Evolutionary conservation across 192 early-diverging fungal species (phyloP).

Genomic region (Gaertneriomyces semiglobifer): DNA sequence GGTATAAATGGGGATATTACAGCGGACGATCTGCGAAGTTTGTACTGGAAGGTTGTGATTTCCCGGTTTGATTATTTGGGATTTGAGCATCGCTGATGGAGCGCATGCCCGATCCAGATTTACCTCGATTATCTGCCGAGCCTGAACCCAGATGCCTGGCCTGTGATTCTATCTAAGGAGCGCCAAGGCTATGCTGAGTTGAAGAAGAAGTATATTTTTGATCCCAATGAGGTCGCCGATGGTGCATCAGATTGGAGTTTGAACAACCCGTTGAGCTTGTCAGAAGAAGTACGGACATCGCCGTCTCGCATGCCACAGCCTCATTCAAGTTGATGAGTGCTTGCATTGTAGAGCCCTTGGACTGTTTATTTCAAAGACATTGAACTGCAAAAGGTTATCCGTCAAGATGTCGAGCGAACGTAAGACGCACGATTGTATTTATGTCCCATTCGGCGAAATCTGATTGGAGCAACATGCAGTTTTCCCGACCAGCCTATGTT

Average conservation of each 20-base stretch:
- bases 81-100: background rate
- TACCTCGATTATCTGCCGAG: conserved; percentile 45
- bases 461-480: conserved; percentile 35
- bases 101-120: conserved; percentile 15
- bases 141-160: conserved; percentile 46
- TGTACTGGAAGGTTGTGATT: conserved; percentile 41
- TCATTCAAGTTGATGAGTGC: too few relatives aligned
- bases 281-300: conserved; percentile 58
- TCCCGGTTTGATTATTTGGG: background rate
- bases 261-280: conserved; percentile 85
- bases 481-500: conserved; percentile 90
- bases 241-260: conserved; percentile 56
- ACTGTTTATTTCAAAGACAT: conserved; percentile 84
- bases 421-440: conserved; percentile 32
- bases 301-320: too few relatives aligned
- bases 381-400: conserved; percentile 78
- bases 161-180: conserved; percentile 55
- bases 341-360: conserved; percentile 80
- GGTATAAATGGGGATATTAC: conserved; percentile 25
- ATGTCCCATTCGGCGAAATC: too few relatives aligned
- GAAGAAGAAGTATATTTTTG: conserved; percentile 63
- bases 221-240: conserved; percentile 53
- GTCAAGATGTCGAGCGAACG: conserved; percentile 90
- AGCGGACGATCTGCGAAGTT: conserved; percentile 25
- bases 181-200: conserved; percentile 67